Base-by-base conservation (phyloP, 208 protist genomes). In the Trypanosoma avium region DNA sequence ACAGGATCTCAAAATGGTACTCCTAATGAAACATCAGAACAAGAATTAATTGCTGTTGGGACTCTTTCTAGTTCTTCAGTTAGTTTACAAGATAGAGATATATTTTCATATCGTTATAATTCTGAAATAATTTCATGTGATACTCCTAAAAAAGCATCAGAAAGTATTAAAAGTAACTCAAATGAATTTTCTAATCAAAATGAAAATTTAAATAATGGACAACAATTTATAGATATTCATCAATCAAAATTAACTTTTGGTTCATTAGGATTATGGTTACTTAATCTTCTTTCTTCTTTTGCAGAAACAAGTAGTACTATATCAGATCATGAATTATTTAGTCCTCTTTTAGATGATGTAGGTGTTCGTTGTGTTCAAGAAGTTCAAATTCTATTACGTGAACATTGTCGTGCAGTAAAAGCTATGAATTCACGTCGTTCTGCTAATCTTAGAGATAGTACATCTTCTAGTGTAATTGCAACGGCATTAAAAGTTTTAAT, bases 301-400 rank as follows among this genome's bases (percentile, higher is more conserved):
- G 79, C 83, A n/a, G 81, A 84, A 60, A 53, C 36, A 61, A 81
- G 59, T 64, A 67, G 4, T 54, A 66, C 21, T 40, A 66, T 26
- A 45, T 29, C 42, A 36, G 70, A 35, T 47, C 62, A 75, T 59
- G 9, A 43, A 21, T 81, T 96, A 30, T 96, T 86, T 69, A 77
- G 82, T 17, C 87, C 86, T 17, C 71, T 96, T 35, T 61, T 78
- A 26, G 87, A 93, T 58, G 90, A 96, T 71, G 87, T 96, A 8
- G 68, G 90, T 58, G 54, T 70, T 35, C 72, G 78, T 12, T 90
- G 81, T 48, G 80, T 92, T 15, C 56, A 74, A 10, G 84, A 94
- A 67, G 73, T 94, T 15, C 73, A 77, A 27, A 52, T 64, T 6
- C 67, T 85, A 10, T 56, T 96, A 2, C 48, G 59, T 19, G 84